phyloP scores from a whole-genome alignment of 805 yeast species.

The Lachancea fermentati region DNA sequence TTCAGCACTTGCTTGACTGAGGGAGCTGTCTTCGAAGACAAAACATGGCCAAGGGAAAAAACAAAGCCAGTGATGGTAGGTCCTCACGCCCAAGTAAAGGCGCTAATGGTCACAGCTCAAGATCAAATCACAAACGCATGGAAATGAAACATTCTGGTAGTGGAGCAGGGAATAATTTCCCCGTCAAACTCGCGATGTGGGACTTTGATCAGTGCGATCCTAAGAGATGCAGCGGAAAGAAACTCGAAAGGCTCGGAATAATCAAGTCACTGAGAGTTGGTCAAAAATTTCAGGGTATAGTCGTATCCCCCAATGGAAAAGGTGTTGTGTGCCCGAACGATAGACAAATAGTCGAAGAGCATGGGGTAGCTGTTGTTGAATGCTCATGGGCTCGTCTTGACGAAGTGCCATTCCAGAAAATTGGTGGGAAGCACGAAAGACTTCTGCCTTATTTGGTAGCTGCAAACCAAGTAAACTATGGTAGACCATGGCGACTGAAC shows the following conservation, averaged over 20 bases:
- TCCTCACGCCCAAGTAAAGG: slow-evolving; percentile 34
- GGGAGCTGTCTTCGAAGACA: too few relatives aligned
- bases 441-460: slow-evolving; percentile 89
- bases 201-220: slow-evolving; percentile 99
- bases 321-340: slow-evolving; percentile 89
- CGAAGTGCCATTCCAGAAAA: slow-evolving; percentile 88
- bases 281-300: slow-evolving; percentile 84
- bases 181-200: slow-evolving; percentile 95
- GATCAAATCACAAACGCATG: slow-evolving; percentile 43
- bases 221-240: slow-evolving; percentile 93
- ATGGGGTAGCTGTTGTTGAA: slow-evolving; percentile 97
- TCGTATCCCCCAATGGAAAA: slow-evolving; percentile 90
- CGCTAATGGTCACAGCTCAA: slow-evolving; percentile 52
- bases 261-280: slow-evolving; percentile 81
- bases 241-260: slow-evolving; percentile 80
- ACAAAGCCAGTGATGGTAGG: slow-evolving; percentile 42
- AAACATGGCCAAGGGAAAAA: slow-evolving; percentile 38
- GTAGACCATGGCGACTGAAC: slow-evolving; percentile 90
- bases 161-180: slow-evolving; percentile 43
- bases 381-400: slow-evolving; percentile 98
- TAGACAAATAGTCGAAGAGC: slow-evolving; percentile 60
- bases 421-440: slow-evolving; percentile 87
- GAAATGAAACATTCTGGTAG: slow-evolving; percentile 30
- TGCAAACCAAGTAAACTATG: slow-evolving; percentile 95
- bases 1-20: too few relatives aligned